Base-by-base conservation (phyloP, 768 basidiomycete genomes). In the Leucosporidium creatinivorum region DNA sequence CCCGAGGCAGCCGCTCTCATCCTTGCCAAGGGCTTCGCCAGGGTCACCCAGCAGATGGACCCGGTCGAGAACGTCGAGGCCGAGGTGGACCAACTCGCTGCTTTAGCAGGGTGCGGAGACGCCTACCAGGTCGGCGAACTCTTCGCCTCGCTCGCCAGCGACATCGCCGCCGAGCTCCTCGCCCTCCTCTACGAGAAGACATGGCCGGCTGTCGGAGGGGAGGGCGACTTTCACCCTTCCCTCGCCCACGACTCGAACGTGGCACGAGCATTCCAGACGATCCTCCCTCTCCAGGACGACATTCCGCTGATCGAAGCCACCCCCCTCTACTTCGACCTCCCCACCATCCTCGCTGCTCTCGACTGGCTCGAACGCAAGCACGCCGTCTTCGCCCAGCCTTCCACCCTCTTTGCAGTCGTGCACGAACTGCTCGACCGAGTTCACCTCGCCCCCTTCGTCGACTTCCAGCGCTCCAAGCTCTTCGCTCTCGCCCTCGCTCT, bases 391-490 rank as follows among this genome's bases (percentile, higher is more conserved):
- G 79, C 83, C 51, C 79, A 78, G 30, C 78, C 79, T n/a, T 83
- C 85, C 58, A 85, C 62, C 18, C 58, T 86, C 7, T 93, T 89
- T 76, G 90, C 93, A 68, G 83, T 89, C 63, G 77, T 91, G 31
- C 87, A 88, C 66, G 83, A 84, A 60, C 81, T 94, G 19, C 85
- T 93, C 69, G 82, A 85, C 8, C 81, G 82, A 50, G 79, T 91
- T 13, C 84, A 89, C 66, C 77, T 79, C 15, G 84, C 85, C 0
- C 86, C 86, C 25, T 81, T 96, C 49, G 83, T 94, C 68, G 89
- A 90, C 76, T 91, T 94, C 76, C 89, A 93, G 75, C 77, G 85
- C 50, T 85, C 93, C 18, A 79, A 87, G 33, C 75, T 93, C 50
- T 87, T 90, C 63, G 83, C 85, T 2, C 79, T 94, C 55, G 85